Conservation (phyloP, 2,329 filamentous ascomycete species). For the Colletotrichum kahawae region DNA sequence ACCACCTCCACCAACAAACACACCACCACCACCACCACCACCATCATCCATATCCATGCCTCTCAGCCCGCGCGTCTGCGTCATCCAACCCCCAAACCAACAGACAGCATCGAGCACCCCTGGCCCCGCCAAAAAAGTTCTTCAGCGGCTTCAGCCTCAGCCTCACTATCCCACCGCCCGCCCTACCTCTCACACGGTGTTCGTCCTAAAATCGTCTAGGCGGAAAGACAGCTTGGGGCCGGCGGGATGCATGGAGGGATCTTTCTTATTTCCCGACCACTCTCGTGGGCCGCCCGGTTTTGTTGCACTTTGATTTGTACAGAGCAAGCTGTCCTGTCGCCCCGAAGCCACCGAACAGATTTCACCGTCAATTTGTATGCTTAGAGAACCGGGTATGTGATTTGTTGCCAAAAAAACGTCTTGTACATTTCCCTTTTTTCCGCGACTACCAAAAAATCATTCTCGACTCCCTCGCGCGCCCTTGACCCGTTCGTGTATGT, state of each 20-base stretch:
- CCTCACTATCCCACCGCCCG: background rate
- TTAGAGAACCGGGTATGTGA: background rate
- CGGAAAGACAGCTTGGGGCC: background rate
- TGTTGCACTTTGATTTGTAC: background rate
- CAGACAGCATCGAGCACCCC: background rate
- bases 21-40: background rate
- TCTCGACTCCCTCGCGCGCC: constrained; percentile 16
- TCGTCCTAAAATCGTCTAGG: background rate
- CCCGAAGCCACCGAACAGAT: background rate
- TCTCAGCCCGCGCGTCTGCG: background rate
- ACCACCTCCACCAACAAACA: background rate
- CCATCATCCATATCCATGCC: background rate
- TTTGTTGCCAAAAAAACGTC: background rate
- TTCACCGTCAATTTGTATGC: too few relatives aligned
- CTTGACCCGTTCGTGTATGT: constrained; percentile 15
- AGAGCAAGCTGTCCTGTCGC: background rate
- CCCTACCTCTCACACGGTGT: background rate
- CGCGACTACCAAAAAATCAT: background rate
- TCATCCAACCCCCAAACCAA: background rate
- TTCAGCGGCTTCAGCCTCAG: constrained; percentile 6
- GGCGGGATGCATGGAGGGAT: background rate
- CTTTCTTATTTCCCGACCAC: background rate
- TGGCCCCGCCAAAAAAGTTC: background rate
- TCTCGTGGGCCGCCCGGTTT: background rate
- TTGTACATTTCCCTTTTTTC: constrained; percentile 10